Evolutionary conservation across 2,329 filamentous ascomycete genomes (phyloP).

Genomic region (Curvularia eragrostidis): DNA sequence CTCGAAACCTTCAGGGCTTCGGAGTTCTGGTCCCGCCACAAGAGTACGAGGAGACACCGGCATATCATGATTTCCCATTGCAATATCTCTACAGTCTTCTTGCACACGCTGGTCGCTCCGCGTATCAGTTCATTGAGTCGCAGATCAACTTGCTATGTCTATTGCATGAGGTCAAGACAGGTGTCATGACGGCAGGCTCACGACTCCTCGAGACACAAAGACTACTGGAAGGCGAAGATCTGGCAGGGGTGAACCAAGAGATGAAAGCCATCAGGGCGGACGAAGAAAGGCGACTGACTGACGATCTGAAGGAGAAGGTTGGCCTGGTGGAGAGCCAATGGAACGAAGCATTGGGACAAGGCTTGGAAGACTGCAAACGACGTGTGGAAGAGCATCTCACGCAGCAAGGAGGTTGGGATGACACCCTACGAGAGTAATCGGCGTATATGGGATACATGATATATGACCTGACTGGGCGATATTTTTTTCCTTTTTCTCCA

Average conservation of each 20-base stretch:
- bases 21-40: conserved; percentile 76
- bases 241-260: conserved; percentile 53
- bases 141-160: conserved; percentile 91
- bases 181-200: conserved; percentile 72
- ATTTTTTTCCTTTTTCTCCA: conserved; percentile 14
- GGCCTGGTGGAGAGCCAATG: conserved; percentile 90
- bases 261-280: conserved; percentile 66
- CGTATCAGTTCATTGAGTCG: conserved; percentile 95
- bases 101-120: conserved; percentile 86
- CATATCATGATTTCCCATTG: conserved; percentile 79
- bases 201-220: conserved; percentile 72
- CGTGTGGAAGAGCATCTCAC: conserved; percentile 76
- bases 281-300: conserved; percentile 75
- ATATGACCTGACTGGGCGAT: conserved; percentile 22
- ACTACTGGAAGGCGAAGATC: conserved; percentile 48
- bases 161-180: conserved; percentile 86
- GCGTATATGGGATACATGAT: conserved; percentile 14
- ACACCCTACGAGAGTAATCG: conserved; percentile 56
- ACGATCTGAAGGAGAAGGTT: conserved; percentile 92
- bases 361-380: conserved; percentile 74
- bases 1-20: conserved; percentile 65
- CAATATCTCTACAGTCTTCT: conserved; percentile 90
- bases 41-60: conserved; percentile 86
- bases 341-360: conserved; percentile 82
- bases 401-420: conserved; percentile 86